Percentiles rank a stretch among this genome's conserved stretches.
phyloP scores from a whole-genome alignment of 306 rosid genomes.

The Medicago arabica region DNA sequence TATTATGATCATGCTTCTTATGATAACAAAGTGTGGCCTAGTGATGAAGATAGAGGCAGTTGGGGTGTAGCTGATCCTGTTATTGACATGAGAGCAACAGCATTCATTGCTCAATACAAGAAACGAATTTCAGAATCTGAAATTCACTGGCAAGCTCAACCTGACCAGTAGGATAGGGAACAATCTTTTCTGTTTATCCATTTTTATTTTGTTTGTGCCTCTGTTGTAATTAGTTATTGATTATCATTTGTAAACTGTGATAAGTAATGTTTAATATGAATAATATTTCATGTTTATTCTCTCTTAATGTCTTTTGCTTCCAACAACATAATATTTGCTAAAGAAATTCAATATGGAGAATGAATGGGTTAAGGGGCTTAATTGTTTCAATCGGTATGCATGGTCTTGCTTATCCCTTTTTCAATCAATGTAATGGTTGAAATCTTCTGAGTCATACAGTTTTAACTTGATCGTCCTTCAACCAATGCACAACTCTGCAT shows the following conservation, averaged over 20 bases:
- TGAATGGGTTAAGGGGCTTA: no score
- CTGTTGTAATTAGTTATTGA: conserved; percentile 36
- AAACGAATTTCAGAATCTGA: conserved; percentile 1
- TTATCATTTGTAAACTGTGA: conserved; percentile 38
- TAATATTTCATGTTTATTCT: no score
- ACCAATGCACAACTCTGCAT: no score
- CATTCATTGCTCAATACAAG: conserved; percentile 28
- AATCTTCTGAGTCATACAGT: not conserved
- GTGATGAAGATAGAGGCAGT: conserved; percentile 67
- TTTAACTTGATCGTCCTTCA: no score
- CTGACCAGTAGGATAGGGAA: not conserved
- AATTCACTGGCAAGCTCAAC: conserved; percentile 3
- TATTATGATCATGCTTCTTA: conserved; percentile 34
- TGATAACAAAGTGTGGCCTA: conserved; percentile 61
- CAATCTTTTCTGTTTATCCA: not conserved
- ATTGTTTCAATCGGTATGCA: no score
- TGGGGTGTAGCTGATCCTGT: conserved; percentile 68
- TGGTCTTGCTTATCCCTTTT: not conserved
- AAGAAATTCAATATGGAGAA: no score
- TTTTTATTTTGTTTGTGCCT: not conserved
- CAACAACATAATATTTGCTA: no score
- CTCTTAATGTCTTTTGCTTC: no score
- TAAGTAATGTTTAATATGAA: conserved; percentile 9
- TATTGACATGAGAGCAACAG: conserved; percentile 64
- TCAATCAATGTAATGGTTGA: not conserved